Percentiles rank a stretch among this genome's conserved stretches.
Conservation (phyloP, 164 flowering plant genomes). For the Liquidambar formosana region DNA sequence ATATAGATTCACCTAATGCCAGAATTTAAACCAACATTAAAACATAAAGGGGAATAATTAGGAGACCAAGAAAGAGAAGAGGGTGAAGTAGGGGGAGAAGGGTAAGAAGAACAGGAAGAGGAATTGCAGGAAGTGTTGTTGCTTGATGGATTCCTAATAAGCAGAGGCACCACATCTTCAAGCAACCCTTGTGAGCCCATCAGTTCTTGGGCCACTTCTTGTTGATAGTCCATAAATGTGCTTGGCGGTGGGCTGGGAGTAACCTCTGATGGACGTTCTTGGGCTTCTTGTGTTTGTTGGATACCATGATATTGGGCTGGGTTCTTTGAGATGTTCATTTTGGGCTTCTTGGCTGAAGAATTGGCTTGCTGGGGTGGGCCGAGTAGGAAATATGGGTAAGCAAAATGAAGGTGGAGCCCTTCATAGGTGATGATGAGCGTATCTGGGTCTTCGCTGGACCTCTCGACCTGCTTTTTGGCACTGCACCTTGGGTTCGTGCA, state of each 20-base stretch:
- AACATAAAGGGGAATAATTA: conserved; percentile 4
- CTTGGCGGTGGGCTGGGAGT: neutral
- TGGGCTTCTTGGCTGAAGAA: conserved; percentile 45
- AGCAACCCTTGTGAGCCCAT: conserved; percentile 63
- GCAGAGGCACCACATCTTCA: conserved; percentile 79
- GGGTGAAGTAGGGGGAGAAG: conserved; percentile 39
- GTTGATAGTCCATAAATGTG: neutral
- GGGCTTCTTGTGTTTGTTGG: conserved; percentile 4
- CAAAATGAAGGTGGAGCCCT: conserved; percentile 90
- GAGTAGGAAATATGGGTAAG: conserved; percentile 51
- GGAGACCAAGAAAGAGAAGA: conserved; percentile 38
- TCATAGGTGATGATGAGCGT: conserved; percentile 84
- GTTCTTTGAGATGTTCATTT: conserved; percentile 10
- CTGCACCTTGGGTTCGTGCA: conserved; percentile 92
- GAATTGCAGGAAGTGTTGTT: conserved; percentile 26
- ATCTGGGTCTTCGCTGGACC: conserved; percentile 70
- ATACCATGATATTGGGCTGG: conserved; percentile 11
- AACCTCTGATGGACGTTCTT: conserved; percentile 9
- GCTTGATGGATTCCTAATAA: conserved; percentile 55
- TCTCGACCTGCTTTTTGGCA: conserved; percentile 92
- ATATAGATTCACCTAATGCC: neutral
- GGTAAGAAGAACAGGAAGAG: conserved; percentile 24
- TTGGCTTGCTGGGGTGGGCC: conserved; percentile 11
- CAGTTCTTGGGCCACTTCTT: conserved; percentile 7
- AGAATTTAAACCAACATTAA: conserved; percentile 10